Base-by-base conservation (phyloP, 768 basidiomycete species). In the Calocera viscosa region DNA sequence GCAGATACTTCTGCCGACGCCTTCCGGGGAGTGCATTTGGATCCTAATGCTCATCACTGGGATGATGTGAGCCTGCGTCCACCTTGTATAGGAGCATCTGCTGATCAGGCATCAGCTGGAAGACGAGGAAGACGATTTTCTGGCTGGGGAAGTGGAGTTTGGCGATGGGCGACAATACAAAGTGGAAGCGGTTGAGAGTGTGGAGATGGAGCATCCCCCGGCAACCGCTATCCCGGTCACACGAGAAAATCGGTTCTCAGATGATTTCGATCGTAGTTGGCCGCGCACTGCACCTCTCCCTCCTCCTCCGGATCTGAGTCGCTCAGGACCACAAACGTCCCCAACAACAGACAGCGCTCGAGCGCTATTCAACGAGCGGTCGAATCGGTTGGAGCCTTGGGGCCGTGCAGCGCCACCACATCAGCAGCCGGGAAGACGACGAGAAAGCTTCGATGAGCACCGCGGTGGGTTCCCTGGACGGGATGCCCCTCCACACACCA, bases 231-330 rank as follows among this genome's bases (percentile, higher is more conserved):
- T 40, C 60, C 83, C 83, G 35, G 85, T 91, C 14, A 83, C 82
- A 70, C 92, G 94, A 74, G 89, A 89, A 70, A 91, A 96, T 64
- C 82, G 94, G 33, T 94, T 95, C 76, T 86, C 83, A 5, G 93
- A 97, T 71, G 94, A 97, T 76, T 95, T 91, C 73, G 95, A 96
- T 78, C 86, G 95, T 64, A 93, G 91, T 72, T 96, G 93, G 94
- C 93, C 93, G n/a, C 85, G 87, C 65, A 84, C 85, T 38, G 80
- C 67, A 75, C 78, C 63, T 14, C 65, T 32, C 14, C 43, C 66
- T 41, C 68, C 53, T 26, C 70, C 64, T 22, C 66, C 65, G 17
- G 67, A 43, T 17, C 43, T 63, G 22, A 14, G 65, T 65, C 63
- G 47, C 17, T 43, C 65, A 22, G 30, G 39, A 63, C 66, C 63